Evolutionary conservation across 176 grass and related monocot genomes (phyloP).

Genomic region (Avena sativa): DNA sequence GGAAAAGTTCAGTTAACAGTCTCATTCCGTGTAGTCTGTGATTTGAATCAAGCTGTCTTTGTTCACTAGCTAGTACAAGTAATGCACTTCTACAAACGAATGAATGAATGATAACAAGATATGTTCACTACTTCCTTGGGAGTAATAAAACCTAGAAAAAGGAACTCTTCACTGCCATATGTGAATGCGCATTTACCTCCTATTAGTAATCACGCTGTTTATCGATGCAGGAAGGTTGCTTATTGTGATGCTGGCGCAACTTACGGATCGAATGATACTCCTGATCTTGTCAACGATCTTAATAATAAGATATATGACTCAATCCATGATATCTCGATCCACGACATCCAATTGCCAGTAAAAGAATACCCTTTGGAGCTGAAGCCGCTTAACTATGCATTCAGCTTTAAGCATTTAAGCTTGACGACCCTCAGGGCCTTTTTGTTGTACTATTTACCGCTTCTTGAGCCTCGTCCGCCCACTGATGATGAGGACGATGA

Average conservation of each 20-base stretch:
- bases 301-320: slow-evolving; percentile 47
- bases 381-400: slow-evolving; percentile 85
- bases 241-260: slow-evolving; percentile 82
- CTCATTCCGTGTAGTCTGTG: background rate
- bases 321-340: slow-evolving; percentile 20
- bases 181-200: background rate
- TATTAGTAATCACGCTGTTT: background rate
- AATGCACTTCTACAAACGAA: background rate
- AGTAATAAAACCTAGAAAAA: slow-evolving; percentile 7
- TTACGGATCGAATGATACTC: slow-evolving; percentile 41
- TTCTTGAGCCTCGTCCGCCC: slow-evolving; percentile 69
- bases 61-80: slow-evolving; percentile 5
- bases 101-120: slow-evolving; percentile 19
- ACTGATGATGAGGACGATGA: slow-evolving; percentile 69
- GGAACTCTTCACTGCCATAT: background rate
- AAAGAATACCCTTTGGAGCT: slow-evolving; percentile 87
- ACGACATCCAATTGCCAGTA: slow-evolving; percentile 1
- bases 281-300: slow-evolving; percentile 45
- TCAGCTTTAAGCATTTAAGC: slow-evolving; percentile 70
- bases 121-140: background rate
- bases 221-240: slow-evolving; percentile 40
- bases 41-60: background rate
- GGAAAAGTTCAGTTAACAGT: background rate
- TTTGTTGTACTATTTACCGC: slow-evolving; percentile 90
- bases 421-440: slow-evolving; percentile 91